Conservation (phyloP, 1,284 basidiomycete genomes). For the Cryptococcus sp. region DNA sequence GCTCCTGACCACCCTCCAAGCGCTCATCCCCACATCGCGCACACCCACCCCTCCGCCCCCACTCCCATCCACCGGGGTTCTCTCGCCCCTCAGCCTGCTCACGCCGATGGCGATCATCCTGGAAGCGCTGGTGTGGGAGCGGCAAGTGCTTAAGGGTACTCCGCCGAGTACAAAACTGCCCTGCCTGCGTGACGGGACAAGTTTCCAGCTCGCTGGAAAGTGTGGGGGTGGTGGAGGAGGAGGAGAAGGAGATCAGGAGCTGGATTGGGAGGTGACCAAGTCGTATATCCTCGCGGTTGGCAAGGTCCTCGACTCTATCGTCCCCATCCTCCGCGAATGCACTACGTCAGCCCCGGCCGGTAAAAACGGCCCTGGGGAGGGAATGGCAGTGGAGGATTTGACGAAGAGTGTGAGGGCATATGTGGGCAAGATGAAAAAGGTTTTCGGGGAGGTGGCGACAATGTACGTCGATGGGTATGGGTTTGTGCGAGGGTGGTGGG, state of each 20-base stretch:
- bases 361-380: background rate
- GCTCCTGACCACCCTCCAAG: constrained; percentile 15
- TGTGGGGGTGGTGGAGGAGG: background rate
- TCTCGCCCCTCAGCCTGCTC: constrained; percentile 26
- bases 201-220: constrained; percentile 11
- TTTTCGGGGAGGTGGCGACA: constrained; percentile 34
- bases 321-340: constrained; percentile 16
- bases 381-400: constrained; percentile 15
- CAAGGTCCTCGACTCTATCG: constrained; percentile 12
- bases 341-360: background rate
- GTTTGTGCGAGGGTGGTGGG: constrained; percentile 36
- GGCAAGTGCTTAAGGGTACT: constrained; percentile 15
- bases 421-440: constrained; percentile 37
- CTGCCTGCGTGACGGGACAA: constrained; percentile 12
- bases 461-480: constrained; percentile 36
- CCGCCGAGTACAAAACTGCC: constrained; percentile 10
- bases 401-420: constrained; percentile 24
- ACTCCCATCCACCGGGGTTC: constrained; percentile 9
- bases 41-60: constrained; percentile 5
- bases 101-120: constrained; percentile 29
- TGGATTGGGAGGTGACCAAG: constrained; percentile 27
- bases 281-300: constrained; percentile 26
- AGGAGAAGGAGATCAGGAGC: constrained; percentile 11
- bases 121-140: constrained; percentile 32
- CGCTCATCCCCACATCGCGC: constrained; percentile 21